Conservation (phyloP, 1,139 yeast genomes). For the Lodderomyces metapsilosis region DNA sequence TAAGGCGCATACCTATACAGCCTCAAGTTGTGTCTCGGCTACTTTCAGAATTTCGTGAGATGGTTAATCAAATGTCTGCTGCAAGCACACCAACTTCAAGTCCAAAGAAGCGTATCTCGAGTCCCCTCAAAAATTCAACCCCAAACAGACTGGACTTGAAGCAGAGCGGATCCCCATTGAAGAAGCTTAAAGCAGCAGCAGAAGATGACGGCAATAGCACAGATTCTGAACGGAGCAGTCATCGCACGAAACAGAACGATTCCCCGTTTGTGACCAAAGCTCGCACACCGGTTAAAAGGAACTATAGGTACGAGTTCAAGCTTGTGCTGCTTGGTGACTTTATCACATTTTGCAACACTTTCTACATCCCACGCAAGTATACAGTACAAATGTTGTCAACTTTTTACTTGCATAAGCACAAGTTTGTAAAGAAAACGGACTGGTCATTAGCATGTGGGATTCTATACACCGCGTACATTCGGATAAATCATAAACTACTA, state of each 20-base stretch:
- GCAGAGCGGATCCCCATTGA: slow-evolving; percentile 15
- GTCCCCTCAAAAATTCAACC: not conserved
- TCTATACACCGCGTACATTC: slow-evolving; percentile 55
- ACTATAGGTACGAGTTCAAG: slow-evolving; percentile 24
- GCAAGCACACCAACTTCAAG: slow-evolving; percentile 29
- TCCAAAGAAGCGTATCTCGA: slow-evolving; percentile 12
- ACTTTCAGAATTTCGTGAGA: slow-evolving; percentile 44
- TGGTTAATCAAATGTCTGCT: slow-evolving; percentile 31
- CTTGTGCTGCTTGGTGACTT: slow-evolving; percentile 47
- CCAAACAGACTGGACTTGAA: slow-evolving; percentile 3
- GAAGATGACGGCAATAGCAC: not conserved
- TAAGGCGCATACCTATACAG: slow-evolving; percentile 57
- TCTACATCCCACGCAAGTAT: slow-evolving; percentile 55
- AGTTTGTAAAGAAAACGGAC: slow-evolving; percentile 52
- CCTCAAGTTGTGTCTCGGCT: slow-evolving; percentile 42
- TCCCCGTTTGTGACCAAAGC: slow-evolving; percentile 1
- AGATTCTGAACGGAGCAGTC: not conserved
- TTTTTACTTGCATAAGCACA: slow-evolving; percentile 49
- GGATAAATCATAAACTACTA: slow-evolving; percentile 51
- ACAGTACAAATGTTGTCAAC: slow-evolving; percentile 52
- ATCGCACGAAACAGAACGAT: not conserved
- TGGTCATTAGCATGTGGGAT: slow-evolving; percentile 72
- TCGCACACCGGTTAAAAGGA: slow-evolving; percentile 6
- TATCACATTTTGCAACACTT: slow-evolving; percentile 59
- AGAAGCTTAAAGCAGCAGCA: slow-evolving; percentile 9